Conservation (phyloP, 2,329 filamentous ascomycete species). For the Parastagonospora nodorum region DNA sequence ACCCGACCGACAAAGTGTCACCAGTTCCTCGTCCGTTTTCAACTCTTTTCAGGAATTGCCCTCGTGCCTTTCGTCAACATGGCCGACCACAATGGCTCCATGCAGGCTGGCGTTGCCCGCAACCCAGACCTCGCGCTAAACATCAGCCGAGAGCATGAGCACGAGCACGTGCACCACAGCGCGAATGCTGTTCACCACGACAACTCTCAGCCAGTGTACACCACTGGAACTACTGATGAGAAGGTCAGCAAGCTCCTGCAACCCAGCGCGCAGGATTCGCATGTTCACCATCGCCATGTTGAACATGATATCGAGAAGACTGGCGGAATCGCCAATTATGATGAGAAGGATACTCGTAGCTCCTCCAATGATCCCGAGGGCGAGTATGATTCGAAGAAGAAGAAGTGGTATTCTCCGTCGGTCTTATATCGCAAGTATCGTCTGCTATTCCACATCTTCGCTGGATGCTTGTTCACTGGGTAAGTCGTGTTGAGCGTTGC, state of each 20-base stretch:
- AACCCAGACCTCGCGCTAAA: slow-evolving; percentile 47
- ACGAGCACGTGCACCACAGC: slow-evolving; percentile 47
- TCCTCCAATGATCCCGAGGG: slow-evolving; percentile 26
- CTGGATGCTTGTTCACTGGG: slow-evolving; percentile 59
- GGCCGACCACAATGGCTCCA: slow-evolving; percentile 45
- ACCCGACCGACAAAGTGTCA: slow-evolving; percentile 14
- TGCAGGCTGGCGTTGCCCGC: slow-evolving; percentile 37
- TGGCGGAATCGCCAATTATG: slow-evolving; percentile 41
- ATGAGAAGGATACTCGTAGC: slow-evolving; percentile 48
- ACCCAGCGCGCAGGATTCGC: slow-evolving; percentile 48
- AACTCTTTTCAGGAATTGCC: slow-evolving; percentile 32
- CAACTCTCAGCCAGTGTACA: slow-evolving; percentile 35
- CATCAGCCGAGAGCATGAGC: slow-evolving; percentile 44
- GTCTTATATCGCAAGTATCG: slow-evolving; percentile 48
- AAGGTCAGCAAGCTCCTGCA: slow-evolving; percentile 35
- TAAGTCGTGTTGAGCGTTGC: slow-evolving; percentile 31
- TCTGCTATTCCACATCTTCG: slow-evolving; percentile 47
- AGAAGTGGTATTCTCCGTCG: slow-evolving; percentile 21
- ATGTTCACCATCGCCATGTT: slow-evolving; percentile 40
- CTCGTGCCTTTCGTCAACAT: slow-evolving; percentile 36
- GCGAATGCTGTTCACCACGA: slow-evolving; percentile 35
- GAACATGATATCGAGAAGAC: slow-evolving; percentile 42
- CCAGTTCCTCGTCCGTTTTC: slow-evolving; percentile 34
- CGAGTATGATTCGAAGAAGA: slow-evolving; percentile 18
- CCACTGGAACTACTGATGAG: slow-evolving; percentile 44